Evolutionary conservation across 176 grass and related monocot genomes (phyloP), one percentile per base, ranked within the genome.

Genomic region (Pharus latifolius): DNA sequence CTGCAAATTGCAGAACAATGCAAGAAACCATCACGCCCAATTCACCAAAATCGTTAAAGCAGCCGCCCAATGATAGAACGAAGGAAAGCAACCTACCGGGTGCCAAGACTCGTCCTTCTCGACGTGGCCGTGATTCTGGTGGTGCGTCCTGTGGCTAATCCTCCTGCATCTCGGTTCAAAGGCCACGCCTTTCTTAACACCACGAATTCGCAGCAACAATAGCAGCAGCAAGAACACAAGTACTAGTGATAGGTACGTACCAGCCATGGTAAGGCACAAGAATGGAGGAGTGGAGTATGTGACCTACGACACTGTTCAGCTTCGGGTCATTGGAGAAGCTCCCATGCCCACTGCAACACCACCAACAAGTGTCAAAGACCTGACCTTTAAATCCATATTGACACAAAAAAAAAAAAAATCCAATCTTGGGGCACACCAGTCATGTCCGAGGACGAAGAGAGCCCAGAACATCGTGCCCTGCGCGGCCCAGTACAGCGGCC

Each of bases 401-500:
- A 16, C 1, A 57, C 1, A 20, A 9, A 9, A 27, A 14, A 2
- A 26, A 7, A 13, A n/a, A n/a, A n/a, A n/a, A n/a, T n/a, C n/a
- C n/a, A n/a, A 19, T 19, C 8, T 19, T 18, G 6, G 32, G 13
- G 33, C 55, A 1, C 73, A 96, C 88, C 88, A 96, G 75, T 96
- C 92, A 74, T 96, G 92, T 0, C 92, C 92, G 7, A 96, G 88
- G 78, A 96, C 85, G 85, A 92, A 96, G 67, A 96, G 88, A 26
- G 88, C 88, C 92, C 92, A 96, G 77, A 96, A 96, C 92, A 96
- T 96, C 47, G 85, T 91, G 13, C 92, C 92, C 74, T 96, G 92
- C 34, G 92, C 85, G 3, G 75, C 73, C 92, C 92, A 91, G 73
- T 96, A 92, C 62, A 88, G 56, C 11, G 85, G 82, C 89, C 89